Base-by-base conservation (phyloP, 768 basidiomycete genomes). In the Trametes sanguinea region DNA sequence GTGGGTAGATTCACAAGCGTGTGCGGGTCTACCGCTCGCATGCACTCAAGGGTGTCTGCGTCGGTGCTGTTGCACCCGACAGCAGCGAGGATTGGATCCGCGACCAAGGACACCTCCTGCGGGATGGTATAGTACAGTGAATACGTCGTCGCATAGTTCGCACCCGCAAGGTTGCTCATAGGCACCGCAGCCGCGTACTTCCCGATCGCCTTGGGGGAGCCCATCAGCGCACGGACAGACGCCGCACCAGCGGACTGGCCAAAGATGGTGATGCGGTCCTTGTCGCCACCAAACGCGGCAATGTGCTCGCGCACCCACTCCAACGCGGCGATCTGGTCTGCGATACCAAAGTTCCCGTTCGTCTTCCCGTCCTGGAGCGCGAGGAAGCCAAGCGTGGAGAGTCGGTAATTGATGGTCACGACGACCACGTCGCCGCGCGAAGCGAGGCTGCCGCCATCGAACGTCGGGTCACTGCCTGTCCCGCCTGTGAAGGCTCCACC, bases 271-370 rank as follows among this genome's bases (percentile, higher is more conserved):
- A 87, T 78, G 1, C 76, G 76, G 8, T 70, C 68, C 1, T 81
- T 80, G 71, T 86, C 85, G 0, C 85, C 85, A 40, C 84, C 84
- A 63, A 87, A 87, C n/a, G 78, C 75, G 1, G 72, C 69, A 61
- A 86, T 85, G 69, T 86, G 77, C 39, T 76, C 69, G 30, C 81
- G 78, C 0, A 86, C 80, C 80, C 81, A 77, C 45, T 77, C 68
- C 39, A 83, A 69, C 14, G 75, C 71, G n/a, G 69, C 46, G 32
- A 77, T 69, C 71, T 80, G 77, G 67, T 83, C 81, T 16, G 75
- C 78, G 43, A 82, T 64, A 0, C 80, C 82, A 60, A 75, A 80
- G 68, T 82, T 82, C 16, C 79, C 78, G 57, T 78, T 79, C 27
- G 76, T 78, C 27, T 75, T 69, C 16, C 76, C 78, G 59, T 80